A percentile compares a stretch with the other conserved stretches of the same genome.
Conservation (phyloP, 2,329 filamentous ascomycete genomes). For the Tolypocladium ovalisporum region DNA sequence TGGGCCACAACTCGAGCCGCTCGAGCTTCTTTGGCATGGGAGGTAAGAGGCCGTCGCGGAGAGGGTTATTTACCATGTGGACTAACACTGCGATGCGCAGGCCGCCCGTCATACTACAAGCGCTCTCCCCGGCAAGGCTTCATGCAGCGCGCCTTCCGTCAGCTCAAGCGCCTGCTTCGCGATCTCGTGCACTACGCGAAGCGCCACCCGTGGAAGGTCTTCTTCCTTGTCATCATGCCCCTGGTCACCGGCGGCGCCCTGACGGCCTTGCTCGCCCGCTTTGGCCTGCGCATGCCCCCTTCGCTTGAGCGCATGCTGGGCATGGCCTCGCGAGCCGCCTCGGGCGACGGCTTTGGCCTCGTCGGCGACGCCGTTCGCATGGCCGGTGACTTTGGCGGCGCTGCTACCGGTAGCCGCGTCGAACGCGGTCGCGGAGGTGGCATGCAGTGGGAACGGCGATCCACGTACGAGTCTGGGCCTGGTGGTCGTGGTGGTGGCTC, state of each 20-base stretch:
- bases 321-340: conserved; percentile 37
- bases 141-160: conserved; percentile 59
- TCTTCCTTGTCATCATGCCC: conserved; percentile 79
- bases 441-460: conserved; percentile 27
- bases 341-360: conserved; percentile 33
- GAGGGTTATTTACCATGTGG: background rate
- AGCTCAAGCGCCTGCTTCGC: conserved; percentile 68
- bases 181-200: conserved; percentile 75
- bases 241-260: conserved; percentile 76
- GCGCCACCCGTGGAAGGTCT: conserved; percentile 75
- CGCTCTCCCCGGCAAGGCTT: conserved; percentile 75
- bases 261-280: conserved; percentile 63
- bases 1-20: conserved; percentile 29
- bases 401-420: conserved; percentile 12
- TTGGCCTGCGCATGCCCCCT: conserved; percentile 68
- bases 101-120: conserved; percentile 59
- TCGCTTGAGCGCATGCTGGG: conserved; percentile 49
- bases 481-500: conserved; percentile 12
- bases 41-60: background rate
- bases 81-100: conserved; percentile 12
- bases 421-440: conserved; percentile 23
- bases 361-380: conserved; percentile 45
- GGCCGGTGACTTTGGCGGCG: conserved; percentile 26
- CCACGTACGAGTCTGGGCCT: conserved; percentile 16
- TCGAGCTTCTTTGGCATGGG: conserved; percentile 35